These are phyloP conservation scores for Ochetophila trinervis DNA, from an alignment of 306 rosid species.

Conservation along the genomic window DNA sequence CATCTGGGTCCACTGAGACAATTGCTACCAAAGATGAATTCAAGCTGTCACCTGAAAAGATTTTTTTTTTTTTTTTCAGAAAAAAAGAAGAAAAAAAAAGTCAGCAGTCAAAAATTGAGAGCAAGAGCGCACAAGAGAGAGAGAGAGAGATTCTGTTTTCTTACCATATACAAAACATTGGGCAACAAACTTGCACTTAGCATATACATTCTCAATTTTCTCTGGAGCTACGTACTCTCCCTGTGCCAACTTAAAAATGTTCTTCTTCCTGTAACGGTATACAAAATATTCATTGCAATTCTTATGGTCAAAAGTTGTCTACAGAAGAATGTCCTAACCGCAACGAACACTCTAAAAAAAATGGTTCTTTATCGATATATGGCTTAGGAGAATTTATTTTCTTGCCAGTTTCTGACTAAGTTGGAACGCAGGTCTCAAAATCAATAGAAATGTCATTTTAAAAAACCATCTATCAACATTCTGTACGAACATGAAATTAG, in stretches of 20 bases:
- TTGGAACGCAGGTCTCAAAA: too few relatives aligned
- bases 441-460: too few relatives aligned
- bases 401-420: too few relatives aligned
- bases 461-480: too few relatives aligned
- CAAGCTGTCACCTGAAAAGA: constrained; percentile 77
- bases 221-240: constrained; percentile 99
- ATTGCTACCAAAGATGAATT: constrained; percentile 83
- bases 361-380: not conserved
- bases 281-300: constrained; percentile 18
- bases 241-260: constrained; percentile 99
- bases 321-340: not conserved
- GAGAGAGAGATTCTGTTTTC: constrained; percentile 24
- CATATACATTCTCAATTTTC: constrained; percentile 92
- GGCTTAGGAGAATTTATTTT: too few relatives aligned
- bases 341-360: not conserved
- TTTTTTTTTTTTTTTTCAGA: too few relatives aligned
- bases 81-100: constrained; percentile 27
- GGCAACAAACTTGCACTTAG: constrained; percentile 77
- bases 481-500: too few relatives aligned
- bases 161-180: constrained; percentile 92
- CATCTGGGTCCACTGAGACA: constrained; percentile 74
- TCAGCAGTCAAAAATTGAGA: constrained; percentile 16
- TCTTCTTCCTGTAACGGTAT: constrained; percentile 71
- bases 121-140: not conserved
- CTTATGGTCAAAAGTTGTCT: not conserved